Conservation (phyloP, 192 early-diverging fungal species). For the Ambispora gerdemannii region DNA sequence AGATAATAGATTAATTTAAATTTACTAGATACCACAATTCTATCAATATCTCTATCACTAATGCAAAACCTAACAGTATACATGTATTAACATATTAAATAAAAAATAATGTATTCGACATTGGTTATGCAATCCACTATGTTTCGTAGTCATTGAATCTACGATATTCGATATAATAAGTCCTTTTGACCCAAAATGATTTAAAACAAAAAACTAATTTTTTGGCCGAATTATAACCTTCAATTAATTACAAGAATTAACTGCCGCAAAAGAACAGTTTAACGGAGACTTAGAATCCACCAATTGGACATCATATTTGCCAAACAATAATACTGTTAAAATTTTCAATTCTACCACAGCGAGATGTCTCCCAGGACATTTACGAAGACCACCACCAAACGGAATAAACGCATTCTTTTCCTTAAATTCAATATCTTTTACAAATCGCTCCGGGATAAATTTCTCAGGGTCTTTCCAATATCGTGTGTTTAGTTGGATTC, state of each 20-base stretch:
- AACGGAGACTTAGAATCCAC: too few relatives aligned
- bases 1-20: too few relatives aligned
- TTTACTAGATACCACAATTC: too few relatives aligned
- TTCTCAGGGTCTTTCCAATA: neutral
- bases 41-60: too few relatives aligned
- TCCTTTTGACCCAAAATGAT: too few relatives aligned
- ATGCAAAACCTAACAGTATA: too few relatives aligned
- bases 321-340: neutral
- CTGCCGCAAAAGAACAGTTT: neutral
- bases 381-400: neutral
- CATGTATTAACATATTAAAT: too few relatives aligned
- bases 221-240: neutral
- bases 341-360: neutral
- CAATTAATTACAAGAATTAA: neutral
- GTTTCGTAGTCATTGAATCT: too few relatives aligned
- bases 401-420: neutral
- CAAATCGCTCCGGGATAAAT: neutral
- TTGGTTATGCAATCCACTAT: too few relatives aligned
- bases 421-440: neutral
- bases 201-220: too few relatives aligned
- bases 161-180: too few relatives aligned
- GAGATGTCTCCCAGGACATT: neutral
- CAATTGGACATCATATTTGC: neutral
- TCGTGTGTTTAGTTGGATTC: neutral
- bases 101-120: too few relatives aligned